A percentile compares a stretch with the other conserved stretches of the same genome.
phyloP scores from a whole-genome alignment of 228 moss, liverwort and hornwort species.

The Sphagnum fallax region DNA sequence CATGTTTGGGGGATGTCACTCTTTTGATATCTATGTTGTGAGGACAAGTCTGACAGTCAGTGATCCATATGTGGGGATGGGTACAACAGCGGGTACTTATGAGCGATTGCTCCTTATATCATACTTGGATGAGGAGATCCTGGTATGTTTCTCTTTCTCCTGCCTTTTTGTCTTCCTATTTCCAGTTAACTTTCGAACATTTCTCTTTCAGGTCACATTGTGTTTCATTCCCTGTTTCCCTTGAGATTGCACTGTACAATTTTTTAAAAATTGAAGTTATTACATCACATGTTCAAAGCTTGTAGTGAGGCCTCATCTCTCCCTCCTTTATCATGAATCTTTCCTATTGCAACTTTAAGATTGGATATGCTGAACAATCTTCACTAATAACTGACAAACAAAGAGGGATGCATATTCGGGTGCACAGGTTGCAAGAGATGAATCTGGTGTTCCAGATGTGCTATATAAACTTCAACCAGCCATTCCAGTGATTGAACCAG shows the following conservation, averaged over 20 bases:
- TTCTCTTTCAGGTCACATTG: neutral
- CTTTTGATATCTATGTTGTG: neutral
- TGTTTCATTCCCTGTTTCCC: neutral
- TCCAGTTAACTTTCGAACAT: neutral
- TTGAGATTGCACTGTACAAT: neutral
- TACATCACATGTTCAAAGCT: neutral
- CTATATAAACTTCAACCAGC: constrained; percentile 45
- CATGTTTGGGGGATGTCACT: neutral
- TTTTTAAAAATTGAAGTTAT: neutral
- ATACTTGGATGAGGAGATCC: constrained; percentile 85
- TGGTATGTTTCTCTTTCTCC: constrained; percentile 34
- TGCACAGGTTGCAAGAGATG: constrained; percentile 71
- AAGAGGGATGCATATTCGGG: too few species aligned
- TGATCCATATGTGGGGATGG: neutral
- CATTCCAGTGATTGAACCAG: constrained; percentile 21
- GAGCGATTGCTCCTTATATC: constrained; percentile 81
- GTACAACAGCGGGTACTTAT: constrained; percentile 47
- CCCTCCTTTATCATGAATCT: neutral
- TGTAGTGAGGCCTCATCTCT: neutral
- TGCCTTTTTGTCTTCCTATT: neutral
- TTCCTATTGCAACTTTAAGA: too few species aligned
- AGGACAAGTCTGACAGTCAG: neutral
- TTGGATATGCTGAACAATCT: too few species aligned
- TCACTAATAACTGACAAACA: too few species aligned
- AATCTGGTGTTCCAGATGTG: constrained; percentile 71